phyloP scores from a whole-genome alignment of 768 basidiomycete genomes.

The Nevesoporus exiguus region DNA sequence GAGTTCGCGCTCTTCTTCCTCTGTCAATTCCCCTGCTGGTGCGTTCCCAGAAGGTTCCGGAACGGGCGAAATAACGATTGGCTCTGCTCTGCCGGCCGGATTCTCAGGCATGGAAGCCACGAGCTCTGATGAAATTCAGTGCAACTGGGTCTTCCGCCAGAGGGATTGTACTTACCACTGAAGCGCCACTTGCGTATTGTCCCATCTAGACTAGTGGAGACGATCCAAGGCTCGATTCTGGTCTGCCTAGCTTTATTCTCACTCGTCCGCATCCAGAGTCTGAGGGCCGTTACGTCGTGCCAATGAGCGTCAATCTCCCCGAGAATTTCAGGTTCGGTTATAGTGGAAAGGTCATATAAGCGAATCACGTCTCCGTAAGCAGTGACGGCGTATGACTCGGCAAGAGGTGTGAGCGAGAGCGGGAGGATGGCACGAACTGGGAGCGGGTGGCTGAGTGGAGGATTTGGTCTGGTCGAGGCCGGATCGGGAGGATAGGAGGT shows the following conservation, averaged over 20 bases:
- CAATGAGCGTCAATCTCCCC: slow-evolving; percentile 81
- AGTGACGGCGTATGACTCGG: slow-evolving; percentile 73
- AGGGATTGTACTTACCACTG: slow-evolving; percentile 40
- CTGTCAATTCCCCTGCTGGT: slow-evolving; percentile 52
- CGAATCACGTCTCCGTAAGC: slow-evolving; percentile 82
- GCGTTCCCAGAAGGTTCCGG: slow-evolving; percentile 27
- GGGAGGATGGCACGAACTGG: slow-evolving; percentile 76
- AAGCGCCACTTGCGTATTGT: slow-evolving; percentile 86
- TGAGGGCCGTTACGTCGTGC: slow-evolving; percentile 80
- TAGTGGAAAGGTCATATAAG: slow-evolving; percentile 70
- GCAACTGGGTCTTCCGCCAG: neutral
- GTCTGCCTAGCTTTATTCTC: slow-evolving; percentile 42
- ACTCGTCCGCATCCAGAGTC: slow-evolving; percentile 61
- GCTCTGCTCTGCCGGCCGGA: slow-evolving; percentile 15
- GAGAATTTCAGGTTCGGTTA: slow-evolving; percentile 67
- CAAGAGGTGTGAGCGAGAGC: slow-evolving; percentile 57
- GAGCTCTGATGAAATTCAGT: slow-evolving; percentile 22
- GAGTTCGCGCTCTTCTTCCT: slow-evolving; percentile 87
- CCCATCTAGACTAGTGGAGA: slow-evolving; percentile 82
- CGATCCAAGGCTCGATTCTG: slow-evolving; percentile 72
- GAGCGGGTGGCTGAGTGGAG: slow-evolving; percentile 54
- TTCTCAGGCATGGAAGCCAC: slow-evolving; percentile 23
- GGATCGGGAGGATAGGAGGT: slow-evolving; percentile 40
- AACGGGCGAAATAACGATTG: slow-evolving; percentile 24
- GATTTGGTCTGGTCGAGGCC: slow-evolving; percentile 37